phyloP scores from a whole-genome alignment of 2,329 filamentous ascomycete species.

The Fusarium sp. region DNA sequence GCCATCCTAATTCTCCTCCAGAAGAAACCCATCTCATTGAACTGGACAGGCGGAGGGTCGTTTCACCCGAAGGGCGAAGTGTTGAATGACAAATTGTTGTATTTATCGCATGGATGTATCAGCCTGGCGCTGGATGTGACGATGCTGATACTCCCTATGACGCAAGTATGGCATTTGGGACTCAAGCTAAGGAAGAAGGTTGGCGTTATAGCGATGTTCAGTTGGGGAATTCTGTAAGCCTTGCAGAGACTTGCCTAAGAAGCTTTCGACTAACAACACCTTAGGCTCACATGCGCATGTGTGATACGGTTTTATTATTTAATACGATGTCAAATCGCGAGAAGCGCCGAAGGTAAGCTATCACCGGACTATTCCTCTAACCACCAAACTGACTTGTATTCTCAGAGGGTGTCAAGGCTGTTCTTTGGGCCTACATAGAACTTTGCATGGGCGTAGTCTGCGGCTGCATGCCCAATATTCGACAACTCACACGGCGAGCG shows the following conservation, averaged over 20 bases:
- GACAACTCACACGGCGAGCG: neutral
- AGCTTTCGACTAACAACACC: too few species aligned
- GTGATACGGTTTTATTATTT: neutral
- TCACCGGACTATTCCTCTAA: fast-evolving
- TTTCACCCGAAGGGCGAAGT: neutral
- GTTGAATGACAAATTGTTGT: neutral
- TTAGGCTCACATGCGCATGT: neutral
- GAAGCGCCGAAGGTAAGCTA: neutral
- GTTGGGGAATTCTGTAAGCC: neutral
- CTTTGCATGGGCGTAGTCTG: neutral
- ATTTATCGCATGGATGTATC: neutral
- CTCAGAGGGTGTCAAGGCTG: neutral
- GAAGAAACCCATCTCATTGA: too few species aligned
- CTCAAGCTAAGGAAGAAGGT: neutral
- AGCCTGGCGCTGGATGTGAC: neutral
- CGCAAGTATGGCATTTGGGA: neutral
- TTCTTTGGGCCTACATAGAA: neutral
- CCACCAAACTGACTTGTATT: neutral
- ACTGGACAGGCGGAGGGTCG: too few species aligned
- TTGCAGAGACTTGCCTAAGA: too few species aligned
- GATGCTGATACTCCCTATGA: neutral
- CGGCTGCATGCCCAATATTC: neutral
- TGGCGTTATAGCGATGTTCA: neutral
- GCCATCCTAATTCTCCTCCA: too few species aligned
- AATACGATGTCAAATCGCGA: neutral